Evolutionary conservation across 1,139 yeast species (phyloP).

Genomic region (Lodderomyces oxycetoniae): DNA sequence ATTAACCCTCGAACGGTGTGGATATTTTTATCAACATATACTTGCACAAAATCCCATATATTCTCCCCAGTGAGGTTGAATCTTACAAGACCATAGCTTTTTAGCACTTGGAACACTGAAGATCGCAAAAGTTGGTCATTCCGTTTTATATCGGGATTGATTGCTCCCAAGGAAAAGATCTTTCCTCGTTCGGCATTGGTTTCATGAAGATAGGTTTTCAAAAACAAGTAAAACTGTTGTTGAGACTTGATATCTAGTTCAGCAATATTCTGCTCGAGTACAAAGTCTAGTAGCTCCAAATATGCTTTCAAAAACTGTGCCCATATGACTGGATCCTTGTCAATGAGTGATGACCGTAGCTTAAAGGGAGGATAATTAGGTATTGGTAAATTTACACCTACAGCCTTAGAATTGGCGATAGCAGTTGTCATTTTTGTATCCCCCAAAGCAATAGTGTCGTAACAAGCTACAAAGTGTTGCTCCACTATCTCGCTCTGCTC

Average conservation of each 20-base stretch:
- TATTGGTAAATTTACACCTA: slow-evolving; percentile 36
- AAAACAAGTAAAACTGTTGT: slow-evolving; percentile 54
- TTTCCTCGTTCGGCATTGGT: slow-evolving; percentile 55
- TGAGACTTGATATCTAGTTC: slow-evolving; percentile 48
- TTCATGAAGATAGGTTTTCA: slow-evolving; percentile 55
- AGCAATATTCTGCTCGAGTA: slow-evolving; percentile 31
- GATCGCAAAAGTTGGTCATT: slow-evolving; percentile 47
- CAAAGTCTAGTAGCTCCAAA: slow-evolving; percentile 44
- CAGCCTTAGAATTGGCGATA: no score
- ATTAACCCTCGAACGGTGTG: slow-evolving; percentile 48
- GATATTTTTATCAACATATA: slow-evolving; percentile 47
- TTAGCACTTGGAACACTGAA: slow-evolving; percentile 50
- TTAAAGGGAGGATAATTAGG: slow-evolving; percentile 72
- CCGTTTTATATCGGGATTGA: slow-evolving; percentile 59
- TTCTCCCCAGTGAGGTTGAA: slow-evolving; percentile 54
- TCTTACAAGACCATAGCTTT: slow-evolving; percentile 49
- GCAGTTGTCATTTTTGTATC: not conserved
- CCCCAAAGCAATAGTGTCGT: no score
- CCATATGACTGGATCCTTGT: slow-evolving; percentile 81
- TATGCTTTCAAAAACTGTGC: slow-evolving; percentile 64
- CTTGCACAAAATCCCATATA: slow-evolving; percentile 57
- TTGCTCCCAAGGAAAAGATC: slow-evolving; percentile 62
- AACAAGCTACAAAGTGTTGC: no score
- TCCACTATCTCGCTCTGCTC: no score
- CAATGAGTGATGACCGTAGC: slow-evolving; percentile 66